A percentile compares a stretch with the other conserved stretches of the same genome.
phyloP scores from a whole-genome alignment of 1,284 basidiomycete species.

The Apiotrichum brassicae region DNA sequence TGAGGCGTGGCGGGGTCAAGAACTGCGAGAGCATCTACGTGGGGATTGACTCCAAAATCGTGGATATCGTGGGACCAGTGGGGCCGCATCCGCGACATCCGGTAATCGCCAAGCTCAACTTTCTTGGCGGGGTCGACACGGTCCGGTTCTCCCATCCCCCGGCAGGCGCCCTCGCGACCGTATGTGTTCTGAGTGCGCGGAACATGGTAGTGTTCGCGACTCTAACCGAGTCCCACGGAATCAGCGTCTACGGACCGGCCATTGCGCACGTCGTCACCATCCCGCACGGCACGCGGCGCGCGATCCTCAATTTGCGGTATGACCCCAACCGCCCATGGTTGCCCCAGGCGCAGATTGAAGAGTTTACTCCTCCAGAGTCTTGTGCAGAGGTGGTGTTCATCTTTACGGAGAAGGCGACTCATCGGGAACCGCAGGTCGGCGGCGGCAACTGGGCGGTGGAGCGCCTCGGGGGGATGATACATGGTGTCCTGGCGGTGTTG shows the following conservation, averaged over 20 bases:
- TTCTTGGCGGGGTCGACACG: background rate
- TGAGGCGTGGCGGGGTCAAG: background rate
- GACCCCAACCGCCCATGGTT: constrained; percentile 15
- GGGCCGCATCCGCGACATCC: background rate
- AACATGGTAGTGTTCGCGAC: background rate
- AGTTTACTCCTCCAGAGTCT: background rate
- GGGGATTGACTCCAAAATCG: background rate
- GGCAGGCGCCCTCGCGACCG: background rate
- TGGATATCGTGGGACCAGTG: background rate
- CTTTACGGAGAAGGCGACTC: constrained; percentile 13
- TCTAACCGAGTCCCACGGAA: background rate
- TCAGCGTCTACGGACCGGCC: background rate
- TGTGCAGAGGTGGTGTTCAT: constrained; percentile 3
- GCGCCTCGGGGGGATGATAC: background rate
- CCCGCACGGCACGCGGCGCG: background rate
- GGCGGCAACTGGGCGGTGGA: constrained; percentile 7
- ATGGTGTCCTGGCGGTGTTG: background rate
- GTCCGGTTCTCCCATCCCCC: background rate
- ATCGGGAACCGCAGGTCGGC: constrained; percentile 12
- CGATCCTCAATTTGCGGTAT: constrained; percentile 9
- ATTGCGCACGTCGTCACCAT: background rate
- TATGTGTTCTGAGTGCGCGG: background rate
- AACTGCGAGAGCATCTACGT: background rate
- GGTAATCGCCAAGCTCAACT: background rate
- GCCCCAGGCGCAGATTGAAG: constrained; percentile 5